Evolutionary conservation across 2,329 filamentous ascomycete species (phyloP).

Genomic region (Botrytis sinoallii): DNA sequence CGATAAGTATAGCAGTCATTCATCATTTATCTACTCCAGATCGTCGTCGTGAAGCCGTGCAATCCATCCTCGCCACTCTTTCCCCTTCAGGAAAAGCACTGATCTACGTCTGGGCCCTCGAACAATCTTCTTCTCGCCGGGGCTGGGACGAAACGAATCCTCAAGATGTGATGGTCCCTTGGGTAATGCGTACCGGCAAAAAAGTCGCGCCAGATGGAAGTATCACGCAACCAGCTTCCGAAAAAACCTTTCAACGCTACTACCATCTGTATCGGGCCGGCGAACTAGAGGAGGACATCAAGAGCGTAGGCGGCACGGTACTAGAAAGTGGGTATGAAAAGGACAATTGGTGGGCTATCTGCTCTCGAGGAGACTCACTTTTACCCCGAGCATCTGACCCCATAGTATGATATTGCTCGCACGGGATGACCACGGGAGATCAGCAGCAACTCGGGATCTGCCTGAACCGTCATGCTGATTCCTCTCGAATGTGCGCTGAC

Average conservation of each 20-base stretch:
- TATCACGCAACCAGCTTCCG: slow-evolving; percentile 36
- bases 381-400: neutral
- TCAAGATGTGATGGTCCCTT: slow-evolving; percentile 94
- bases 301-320: slow-evolving; percentile 69
- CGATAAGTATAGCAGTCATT: slow-evolving; percentile 88
- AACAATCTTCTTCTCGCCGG: slow-evolving; percentile 80
- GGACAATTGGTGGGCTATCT: slow-evolving; percentile 96
- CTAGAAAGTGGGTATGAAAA: slow-evolving; percentile 85
- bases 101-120: slow-evolving; percentile 92
- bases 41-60: slow-evolving; percentile 63
- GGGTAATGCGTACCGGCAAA: slow-evolving; percentile 63
- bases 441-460: neutral
- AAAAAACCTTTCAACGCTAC: slow-evolving; percentile 70
- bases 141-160: slow-evolving; percentile 82
- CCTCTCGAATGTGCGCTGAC: neutral
- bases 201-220: slow-evolving; percentile 36
- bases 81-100: slow-evolving; percentile 59
- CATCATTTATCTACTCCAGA: slow-evolving; percentile 83
- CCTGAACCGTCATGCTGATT: neutral
- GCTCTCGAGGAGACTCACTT: slow-evolving; percentile 19
- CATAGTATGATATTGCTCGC: neutral
- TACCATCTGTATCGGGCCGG: slow-evolving; percentile 89
- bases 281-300: slow-evolving; percentile 80
- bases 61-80: neutral
- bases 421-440: neutral